phyloP scores from a whole-genome alignment of 75 land plant genomes.

The Pinus tabuliformis region DNA sequence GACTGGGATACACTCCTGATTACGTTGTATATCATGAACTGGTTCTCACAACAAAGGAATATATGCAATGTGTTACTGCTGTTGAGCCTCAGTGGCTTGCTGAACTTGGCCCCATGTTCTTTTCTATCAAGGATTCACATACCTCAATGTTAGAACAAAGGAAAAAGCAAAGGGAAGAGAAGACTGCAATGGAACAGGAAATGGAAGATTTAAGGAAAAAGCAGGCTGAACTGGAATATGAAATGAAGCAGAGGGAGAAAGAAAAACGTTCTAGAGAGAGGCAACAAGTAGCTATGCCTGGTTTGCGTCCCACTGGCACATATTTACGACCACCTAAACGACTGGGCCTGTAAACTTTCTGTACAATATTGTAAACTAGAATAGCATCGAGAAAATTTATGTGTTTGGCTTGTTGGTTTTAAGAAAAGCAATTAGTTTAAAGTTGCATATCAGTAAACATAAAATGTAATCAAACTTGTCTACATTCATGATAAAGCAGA shows the following conservation, averaged over 20 bases:
- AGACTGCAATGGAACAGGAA: slow-evolving; percentile 95
- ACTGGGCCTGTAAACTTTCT: slow-evolving; percentile 44
- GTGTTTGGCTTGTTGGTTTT: neutral
- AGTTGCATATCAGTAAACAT: slow-evolving; percentile 3
- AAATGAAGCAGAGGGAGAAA: slow-evolving; percentile 48
- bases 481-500: neutral
- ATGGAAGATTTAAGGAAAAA: slow-evolving; percentile 86
- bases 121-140: slow-evolving; percentile 90
- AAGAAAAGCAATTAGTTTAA: neutral
- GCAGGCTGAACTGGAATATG: slow-evolving; percentile 52
- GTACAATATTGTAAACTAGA: neutral
- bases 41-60: slow-evolving; percentile 89
- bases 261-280: slow-evolving; percentile 58
- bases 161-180: slow-evolving; percentile 87
- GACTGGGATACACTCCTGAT: slow-evolving; percentile 94
- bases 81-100: slow-evolving; percentile 99
- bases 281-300: slow-evolving; percentile 71
- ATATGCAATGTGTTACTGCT: slow-evolving; percentile 98
- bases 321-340: slow-evolving; percentile 61
- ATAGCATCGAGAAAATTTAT: slow-evolving; percentile 8
- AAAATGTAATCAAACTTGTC: slow-evolving; percentile 1
- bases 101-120: slow-evolving; percentile 98
- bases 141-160: slow-evolving; percentile 91
- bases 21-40: slow-evolving; percentile 95
- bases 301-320: slow-evolving; percentile 37